phyloP scores from a whole-genome alignment of 1,139 yeast genomes.

The Saccharomyces pastorianus region DNA sequence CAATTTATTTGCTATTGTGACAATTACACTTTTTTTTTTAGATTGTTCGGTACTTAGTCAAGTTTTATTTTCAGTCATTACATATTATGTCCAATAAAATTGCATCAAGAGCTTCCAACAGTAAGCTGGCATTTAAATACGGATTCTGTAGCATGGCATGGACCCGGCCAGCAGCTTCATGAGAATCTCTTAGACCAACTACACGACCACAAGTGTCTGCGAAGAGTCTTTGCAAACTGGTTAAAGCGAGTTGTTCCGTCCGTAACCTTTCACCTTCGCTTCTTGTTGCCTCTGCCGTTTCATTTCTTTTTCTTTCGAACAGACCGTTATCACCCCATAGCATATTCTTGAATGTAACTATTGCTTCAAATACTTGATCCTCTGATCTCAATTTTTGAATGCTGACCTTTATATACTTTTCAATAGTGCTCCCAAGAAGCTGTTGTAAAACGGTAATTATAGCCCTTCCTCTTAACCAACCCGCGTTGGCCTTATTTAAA shows the following conservation, averaged over 20 bases:
- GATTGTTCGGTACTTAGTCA: not conserved
- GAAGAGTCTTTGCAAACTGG: conserved; percentile 49
- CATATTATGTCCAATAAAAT: conserved; percentile 32
- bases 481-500: conserved; percentile 47
- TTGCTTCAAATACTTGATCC: conserved; percentile 41
- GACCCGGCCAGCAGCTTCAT: conserved; percentile 50
- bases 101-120: conserved; percentile 42
- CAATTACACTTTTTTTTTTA: not conserved
- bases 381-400: conserved; percentile 42
- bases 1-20: not conserved
- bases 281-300: conserved; percentile 29
- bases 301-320: conserved; percentile 27
- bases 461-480: conserved; percentile 83
- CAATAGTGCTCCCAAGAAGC: conserved; percentile 80
- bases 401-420: conserved; percentile 53
- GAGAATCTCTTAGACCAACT: conserved; percentile 62
- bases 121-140: conserved; percentile 54
- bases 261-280: conserved; percentile 45
- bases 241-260: conserved; percentile 52
- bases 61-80: conserved; percentile 9
- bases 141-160: conserved; percentile 72
- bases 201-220: conserved; percentile 63
- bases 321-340: conserved; percentile 46
- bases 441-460: conserved; percentile 75
- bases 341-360: conserved; percentile 38